These are phyloP conservation scores for Penicillium sp. DNA, from an alignment of 2,329 filamentous ascomycete genomes.

Conservation along the genomic window DNA sequence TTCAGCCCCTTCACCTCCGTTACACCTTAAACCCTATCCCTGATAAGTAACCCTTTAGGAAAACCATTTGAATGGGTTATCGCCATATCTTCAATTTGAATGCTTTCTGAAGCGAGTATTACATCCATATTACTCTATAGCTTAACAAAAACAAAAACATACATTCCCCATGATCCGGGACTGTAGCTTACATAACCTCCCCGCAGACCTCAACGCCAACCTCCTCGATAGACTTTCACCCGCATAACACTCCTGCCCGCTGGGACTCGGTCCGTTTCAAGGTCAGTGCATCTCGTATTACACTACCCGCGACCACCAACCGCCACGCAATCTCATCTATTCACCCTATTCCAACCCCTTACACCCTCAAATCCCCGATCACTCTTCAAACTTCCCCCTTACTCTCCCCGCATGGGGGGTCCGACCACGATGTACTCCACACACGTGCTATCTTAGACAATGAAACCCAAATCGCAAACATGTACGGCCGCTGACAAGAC, in stretches of 20 bases:
- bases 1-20: no score
- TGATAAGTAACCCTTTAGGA: no score
- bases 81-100: no score
- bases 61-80: no score
- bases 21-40: no score
- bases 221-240: background rate
- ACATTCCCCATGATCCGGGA: no score
- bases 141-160: no score
- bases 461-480: background rate
- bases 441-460: background rate
- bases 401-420: background rate
- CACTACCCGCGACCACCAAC: background rate
- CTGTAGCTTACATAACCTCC: background rate
- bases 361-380: background rate
- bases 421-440: background rate
- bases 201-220: background rate
- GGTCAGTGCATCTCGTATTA: constrained; percentile 4
- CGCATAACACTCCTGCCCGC: background rate
- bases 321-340: background rate
- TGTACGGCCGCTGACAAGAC: background rate
- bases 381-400: background rate
- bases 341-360: no score
- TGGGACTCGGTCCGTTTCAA: constrained; percentile 6
- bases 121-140: no score
- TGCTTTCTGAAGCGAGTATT: no score